Evolutionary conservation across 2,329 filamentous ascomycete species (phyloP).

Genomic region (Mariannaea elegans): DNA sequence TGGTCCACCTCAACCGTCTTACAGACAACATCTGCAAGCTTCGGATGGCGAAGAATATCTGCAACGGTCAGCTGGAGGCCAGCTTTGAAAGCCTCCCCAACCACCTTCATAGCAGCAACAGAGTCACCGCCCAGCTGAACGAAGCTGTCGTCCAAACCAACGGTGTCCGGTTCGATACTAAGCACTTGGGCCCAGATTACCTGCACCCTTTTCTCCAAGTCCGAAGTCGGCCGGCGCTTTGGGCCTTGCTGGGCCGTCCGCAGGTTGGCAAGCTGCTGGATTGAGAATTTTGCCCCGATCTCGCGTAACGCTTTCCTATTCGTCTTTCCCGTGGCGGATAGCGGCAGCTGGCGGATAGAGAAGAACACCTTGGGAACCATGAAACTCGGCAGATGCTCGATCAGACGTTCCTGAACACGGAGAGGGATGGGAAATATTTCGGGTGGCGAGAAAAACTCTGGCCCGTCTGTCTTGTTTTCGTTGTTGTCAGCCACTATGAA

Average conservation of each 20-base stretch:
- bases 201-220: too few species aligned
- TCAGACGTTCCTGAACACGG: constrained; percentile 2
- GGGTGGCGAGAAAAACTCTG: too few species aligned
- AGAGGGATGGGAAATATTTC: background rate
- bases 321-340: constrained; percentile 4
- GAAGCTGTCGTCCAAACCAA: constrained; percentile 21
- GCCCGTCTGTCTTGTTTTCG: too few species aligned
- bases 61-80: background rate
- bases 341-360: constrained; percentile 21
- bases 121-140: constrained; percentile 25
- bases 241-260: background rate
- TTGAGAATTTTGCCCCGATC: background rate
- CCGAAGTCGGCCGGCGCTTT: background rate
- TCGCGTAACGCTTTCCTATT: constrained; percentile 10
- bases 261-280: background rate
- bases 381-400: constrained; percentile 20
- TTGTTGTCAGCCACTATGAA: background rate
- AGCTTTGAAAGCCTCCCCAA: constrained; percentile 10
- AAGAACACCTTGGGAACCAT: constrained; percentile 31
- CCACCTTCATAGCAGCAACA: constrained; percentile 18
- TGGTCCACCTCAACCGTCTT: too few species aligned
- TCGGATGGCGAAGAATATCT: constrained; percentile 14
- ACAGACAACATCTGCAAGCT: too few species aligned
- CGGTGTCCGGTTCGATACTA: background rate
- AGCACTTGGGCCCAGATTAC: constrained; percentile 9